Evolutionary conservation across 208 protist genomes (phyloP).

Genomic region (Crithidia acanthocephali): DNA sequence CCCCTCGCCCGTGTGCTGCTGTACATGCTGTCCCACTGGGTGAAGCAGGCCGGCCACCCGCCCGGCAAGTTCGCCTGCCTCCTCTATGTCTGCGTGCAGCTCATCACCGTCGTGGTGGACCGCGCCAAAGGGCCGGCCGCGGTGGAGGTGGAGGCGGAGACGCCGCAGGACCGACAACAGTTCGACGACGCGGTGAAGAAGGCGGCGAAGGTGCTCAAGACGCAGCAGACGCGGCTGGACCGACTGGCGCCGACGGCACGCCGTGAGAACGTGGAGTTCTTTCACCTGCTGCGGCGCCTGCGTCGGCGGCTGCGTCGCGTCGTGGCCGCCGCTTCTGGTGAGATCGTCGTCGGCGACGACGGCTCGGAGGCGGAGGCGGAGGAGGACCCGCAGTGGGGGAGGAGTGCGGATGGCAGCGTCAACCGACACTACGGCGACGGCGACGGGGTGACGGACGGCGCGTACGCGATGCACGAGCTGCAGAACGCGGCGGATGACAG

Average conservation of each 20-base stretch:
- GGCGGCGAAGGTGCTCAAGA: constrained; percentile 54
- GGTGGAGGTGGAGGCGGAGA: constrained; percentile 77
- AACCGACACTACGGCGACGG: not conserved
- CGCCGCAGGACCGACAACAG: constrained; percentile 63
- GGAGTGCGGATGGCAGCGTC: too few species aligned
- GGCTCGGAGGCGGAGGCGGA: constrained; percentile 25
- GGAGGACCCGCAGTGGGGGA: constrained; percentile 16
- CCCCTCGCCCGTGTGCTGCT: constrained; percentile 81
- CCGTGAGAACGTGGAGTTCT: constrained; percentile 74
- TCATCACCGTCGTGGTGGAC: constrained; percentile 67
- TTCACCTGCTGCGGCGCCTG: constrained; percentile 64
- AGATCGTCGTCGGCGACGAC: constrained; percentile 37
- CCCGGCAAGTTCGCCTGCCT: constrained; percentile 87
- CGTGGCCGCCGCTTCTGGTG: constrained; percentile 55
- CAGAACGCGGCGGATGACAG: constrained; percentile 75
- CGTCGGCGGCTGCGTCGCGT: constrained; percentile 52
- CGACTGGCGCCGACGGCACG: constrained; percentile 54
- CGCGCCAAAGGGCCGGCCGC: constrained; percentile 53
- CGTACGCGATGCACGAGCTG: constrained; percentile 53
- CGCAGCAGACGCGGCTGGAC: constrained; percentile 65
- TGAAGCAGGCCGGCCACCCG: constrained; percentile 66
- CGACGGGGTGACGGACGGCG: not conserved
- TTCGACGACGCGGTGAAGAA: constrained; percentile 78
- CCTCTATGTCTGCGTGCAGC: constrained; percentile 85
- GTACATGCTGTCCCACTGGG: constrained; percentile 87